These are phyloP conservation scores for Apiospora koreana DNA, from an alignment of 2,329 filamentous ascomycete species.

Conservation along the genomic window DNA sequence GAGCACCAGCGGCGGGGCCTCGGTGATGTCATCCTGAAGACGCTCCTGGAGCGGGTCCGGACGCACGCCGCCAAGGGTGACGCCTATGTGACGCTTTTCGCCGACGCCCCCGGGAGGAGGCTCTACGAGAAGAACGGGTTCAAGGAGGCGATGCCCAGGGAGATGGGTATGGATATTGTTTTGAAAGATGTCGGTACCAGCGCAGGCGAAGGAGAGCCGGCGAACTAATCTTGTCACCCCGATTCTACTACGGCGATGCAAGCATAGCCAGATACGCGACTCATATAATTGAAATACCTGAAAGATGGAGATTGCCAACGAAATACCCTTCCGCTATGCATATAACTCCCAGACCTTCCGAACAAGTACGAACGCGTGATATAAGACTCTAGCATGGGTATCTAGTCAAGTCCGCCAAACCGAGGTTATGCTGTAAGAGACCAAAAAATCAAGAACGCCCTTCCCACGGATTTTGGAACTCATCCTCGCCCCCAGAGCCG, in stretches of 20 bases:
- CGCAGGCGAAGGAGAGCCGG: not conserved
- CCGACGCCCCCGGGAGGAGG: conserved; percentile 44
- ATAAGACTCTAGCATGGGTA: conserved; percentile 1
- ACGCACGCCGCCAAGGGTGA: conserved; percentile 37
- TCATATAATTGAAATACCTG: not conserved
- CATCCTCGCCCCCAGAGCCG: conserved; percentile 36
- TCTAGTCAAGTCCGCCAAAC: conserved; percentile 5
- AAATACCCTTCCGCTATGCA: not conserved
- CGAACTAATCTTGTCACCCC: not conserved
- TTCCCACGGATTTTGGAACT: conserved; percentile 50
- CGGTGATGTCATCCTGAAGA: conserved; percentile 45
- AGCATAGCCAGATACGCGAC: not conserved
- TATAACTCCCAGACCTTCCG: not conserved
- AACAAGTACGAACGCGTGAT: not conserved
- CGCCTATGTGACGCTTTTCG: conserved; percentile 46
- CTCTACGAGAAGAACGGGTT: conserved; percentile 51
- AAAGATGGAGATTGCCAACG: not conserved
- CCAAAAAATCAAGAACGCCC: not conserved
- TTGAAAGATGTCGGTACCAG: not conserved
- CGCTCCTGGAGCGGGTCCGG: conserved; percentile 42
- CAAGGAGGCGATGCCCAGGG: conserved; percentile 35
- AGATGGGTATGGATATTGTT: conserved; percentile 37
- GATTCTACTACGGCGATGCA: not conserved
- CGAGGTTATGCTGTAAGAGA: not conserved
- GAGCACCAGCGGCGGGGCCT: conserved; percentile 49